phyloP scores from a whole-genome alignment of 768 basidiomycete genomes.

The Rhodotorula paludigena region DNA sequence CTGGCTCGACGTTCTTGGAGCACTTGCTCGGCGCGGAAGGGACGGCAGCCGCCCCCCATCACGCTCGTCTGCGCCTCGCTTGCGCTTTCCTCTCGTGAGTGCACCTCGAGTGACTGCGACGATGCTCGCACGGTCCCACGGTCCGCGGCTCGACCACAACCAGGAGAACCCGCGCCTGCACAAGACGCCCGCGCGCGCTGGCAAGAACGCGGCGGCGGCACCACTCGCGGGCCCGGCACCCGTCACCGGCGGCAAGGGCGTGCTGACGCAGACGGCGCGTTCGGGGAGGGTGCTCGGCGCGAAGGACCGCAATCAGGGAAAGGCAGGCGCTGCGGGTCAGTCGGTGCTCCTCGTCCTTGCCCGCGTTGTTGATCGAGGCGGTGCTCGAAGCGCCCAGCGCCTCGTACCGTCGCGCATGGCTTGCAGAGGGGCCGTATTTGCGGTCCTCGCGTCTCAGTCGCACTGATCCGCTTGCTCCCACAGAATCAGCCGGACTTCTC shows the following conservation, averaged over 20 bases:
- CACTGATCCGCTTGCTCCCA: neutral
- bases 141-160: conserved; percentile 11
- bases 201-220: neutral
- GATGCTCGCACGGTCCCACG: conserved; percentile 11
- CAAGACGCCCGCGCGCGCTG: conserved; percentile 16
- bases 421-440: too few species aligned
- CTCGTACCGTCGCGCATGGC: neutral
- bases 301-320: conserved; percentile 10
- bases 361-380: neutral
- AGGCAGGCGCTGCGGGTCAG: neutral
- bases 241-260: conserved; percentile 11
- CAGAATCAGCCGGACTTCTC: conserved; percentile 14
- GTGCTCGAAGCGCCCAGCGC: neutral
- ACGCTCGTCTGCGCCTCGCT: neutral
- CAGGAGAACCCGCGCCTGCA: conserved; percentile 6
- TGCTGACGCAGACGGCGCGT: neutral
- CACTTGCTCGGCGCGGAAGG: too few species aligned
- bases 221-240: neutral
- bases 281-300: conserved; percentile 4
- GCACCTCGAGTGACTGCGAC: neutral
- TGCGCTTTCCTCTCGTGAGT: neutral
- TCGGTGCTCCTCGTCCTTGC: too few species aligned
- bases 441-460: too few species aligned
- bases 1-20: too few species aligned
- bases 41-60: neutral